A percentile compares a stretch with the other conserved stretches of the same genome.
Evolutionary conservation across 306 rosid species (phyloP).

Genomic region (Cucurbita ficifolia): DNA sequence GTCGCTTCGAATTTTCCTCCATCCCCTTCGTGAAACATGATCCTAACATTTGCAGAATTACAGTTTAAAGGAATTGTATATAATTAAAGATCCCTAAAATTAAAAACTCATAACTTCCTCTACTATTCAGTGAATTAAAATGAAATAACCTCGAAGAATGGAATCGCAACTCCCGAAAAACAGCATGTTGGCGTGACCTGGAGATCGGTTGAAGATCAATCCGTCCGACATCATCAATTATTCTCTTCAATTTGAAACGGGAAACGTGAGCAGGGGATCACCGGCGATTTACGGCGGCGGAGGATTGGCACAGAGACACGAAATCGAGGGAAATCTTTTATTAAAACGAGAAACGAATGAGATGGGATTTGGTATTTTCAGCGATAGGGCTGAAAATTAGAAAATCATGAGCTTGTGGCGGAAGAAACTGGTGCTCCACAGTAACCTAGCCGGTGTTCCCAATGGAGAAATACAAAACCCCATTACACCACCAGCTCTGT

Average conservation of each 20-base stretch:
- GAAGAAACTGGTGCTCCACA: conserved; percentile 97
- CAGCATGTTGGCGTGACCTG: conserved; percentile 54
- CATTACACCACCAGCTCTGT: conserved; percentile 51
- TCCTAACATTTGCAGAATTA: conserved; percentile 12
- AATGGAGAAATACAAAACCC: conserved; percentile 89
- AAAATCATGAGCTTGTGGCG: conserved; percentile 98
- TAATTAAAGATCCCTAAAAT: neutral
- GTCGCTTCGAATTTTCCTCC: conserved; percentile 67
- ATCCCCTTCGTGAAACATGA: conserved; percentile 51
- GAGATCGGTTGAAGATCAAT: conserved; percentile 45
- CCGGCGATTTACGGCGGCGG: neutral
- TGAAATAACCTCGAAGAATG: conserved; percentile 44
- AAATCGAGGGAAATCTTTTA: neutral
- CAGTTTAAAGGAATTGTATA: neutral
- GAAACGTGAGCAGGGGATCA: neutral
- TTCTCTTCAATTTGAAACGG: neutral
- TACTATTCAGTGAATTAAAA: too few relatives aligned
- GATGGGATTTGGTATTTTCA: neutral
- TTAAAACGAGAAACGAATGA: neutral
- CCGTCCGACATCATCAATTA: conserved; percentile 52
- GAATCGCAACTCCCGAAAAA: conserved; percentile 58
- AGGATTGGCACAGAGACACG: neutral
- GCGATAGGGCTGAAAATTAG: conserved; percentile 21
- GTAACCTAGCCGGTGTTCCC: conserved; percentile 88
- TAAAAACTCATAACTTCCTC: neutral